Conservation (phyloP, 768 basidiomycete species). For the Podaxis carcinomalis region DNA sequence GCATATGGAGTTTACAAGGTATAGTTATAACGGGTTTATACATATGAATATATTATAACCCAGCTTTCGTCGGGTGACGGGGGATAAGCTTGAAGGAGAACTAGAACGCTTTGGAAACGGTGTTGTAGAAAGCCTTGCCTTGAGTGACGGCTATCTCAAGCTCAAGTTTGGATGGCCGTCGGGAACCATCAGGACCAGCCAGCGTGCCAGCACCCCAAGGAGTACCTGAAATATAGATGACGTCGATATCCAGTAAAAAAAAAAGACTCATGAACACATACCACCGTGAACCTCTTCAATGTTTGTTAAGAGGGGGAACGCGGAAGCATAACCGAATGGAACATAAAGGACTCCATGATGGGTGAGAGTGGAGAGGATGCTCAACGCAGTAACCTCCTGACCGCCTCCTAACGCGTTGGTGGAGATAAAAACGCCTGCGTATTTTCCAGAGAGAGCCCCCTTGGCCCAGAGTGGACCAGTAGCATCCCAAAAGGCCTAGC, state of each 20-base stretch:
- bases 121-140: slow-evolving; percentile 42
- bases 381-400: slow-evolving; percentile 52
- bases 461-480: slow-evolving; percentile 61
- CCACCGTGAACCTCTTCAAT: slow-evolving; percentile 57
- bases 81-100: neutral
- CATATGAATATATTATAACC: neutral
- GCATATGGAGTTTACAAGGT: too few species aligned
- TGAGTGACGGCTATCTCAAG: slow-evolving; percentile 47
- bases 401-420: slow-evolving; percentile 67
- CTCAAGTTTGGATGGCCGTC: slow-evolving; percentile 47
- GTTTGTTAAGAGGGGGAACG: slow-evolving; percentile 29
- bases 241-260: neutral
- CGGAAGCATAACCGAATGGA: slow-evolving; percentile 31
- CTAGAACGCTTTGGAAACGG: neutral
- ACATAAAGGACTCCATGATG: slow-evolving; percentile 56
- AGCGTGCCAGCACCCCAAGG: slow-evolving; percentile 76
- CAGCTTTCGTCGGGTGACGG: neutral
- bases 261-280: slow-evolving; percentile 22
- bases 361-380: slow-evolving; percentile 44
- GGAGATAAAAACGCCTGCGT: slow-evolving; percentile 64
- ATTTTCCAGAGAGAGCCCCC: slow-evolving; percentile 63
- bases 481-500: slow-evolving; percentile 71
- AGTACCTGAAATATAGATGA: slow-evolving; percentile 39
- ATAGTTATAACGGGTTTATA: neutral
- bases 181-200: slow-evolving; percentile 39